Percentiles rank a stretch among this genome's conserved stretches.
phyloP scores from a whole-genome alignment of 2,329 filamentous ascomycete species.

The Paraconiothyrium brasiliense region DNA sequence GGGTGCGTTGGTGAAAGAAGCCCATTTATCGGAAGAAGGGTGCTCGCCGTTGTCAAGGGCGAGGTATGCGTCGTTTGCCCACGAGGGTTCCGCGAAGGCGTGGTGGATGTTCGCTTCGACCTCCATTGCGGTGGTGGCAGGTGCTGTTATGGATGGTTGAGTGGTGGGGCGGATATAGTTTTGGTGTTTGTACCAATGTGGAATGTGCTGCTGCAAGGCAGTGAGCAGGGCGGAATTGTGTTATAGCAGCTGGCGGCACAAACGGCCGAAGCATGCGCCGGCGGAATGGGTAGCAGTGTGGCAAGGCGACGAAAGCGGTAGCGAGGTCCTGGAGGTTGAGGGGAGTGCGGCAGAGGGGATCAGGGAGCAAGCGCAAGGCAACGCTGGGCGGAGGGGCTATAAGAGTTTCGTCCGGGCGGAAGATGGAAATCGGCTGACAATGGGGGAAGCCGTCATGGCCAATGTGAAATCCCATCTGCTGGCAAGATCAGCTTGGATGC shows the following conservation, averaged over 20 bases:
- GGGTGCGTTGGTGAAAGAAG: conserved; percentile 25
- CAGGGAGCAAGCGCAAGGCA: too few relatives aligned
- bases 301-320: conserved; percentile 4
- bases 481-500: not conserved
- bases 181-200: not conserved
- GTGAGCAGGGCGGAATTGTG: not conserved
- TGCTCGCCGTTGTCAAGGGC: conserved; percentile 31
- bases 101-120: conserved; percentile 24
- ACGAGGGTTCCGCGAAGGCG: conserved; percentile 30
- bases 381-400: conserved; percentile 1
- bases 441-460: conserved; percentile 8
- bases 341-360: not conserved
- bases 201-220: not conserved
- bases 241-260: not conserved
- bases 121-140: conserved; percentile 29
- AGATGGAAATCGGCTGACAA: conserved; percentile 11
- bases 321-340: not conserved
- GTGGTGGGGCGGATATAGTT: not conserved
- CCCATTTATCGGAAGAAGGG: conserved; percentile 35
- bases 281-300: conserved; percentile 8
- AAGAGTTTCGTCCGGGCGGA: not conserved
- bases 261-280: conserved; percentile 6
- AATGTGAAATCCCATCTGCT: conserved; percentile 11
- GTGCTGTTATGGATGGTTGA: not conserved
- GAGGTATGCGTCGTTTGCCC: conserved; percentile 40